These are phyloP conservation scores for Taiwanofungus camphoratus DNA, from an alignment of 1,284 basidiomycete genomes.

Conservation along the genomic window DNA sequence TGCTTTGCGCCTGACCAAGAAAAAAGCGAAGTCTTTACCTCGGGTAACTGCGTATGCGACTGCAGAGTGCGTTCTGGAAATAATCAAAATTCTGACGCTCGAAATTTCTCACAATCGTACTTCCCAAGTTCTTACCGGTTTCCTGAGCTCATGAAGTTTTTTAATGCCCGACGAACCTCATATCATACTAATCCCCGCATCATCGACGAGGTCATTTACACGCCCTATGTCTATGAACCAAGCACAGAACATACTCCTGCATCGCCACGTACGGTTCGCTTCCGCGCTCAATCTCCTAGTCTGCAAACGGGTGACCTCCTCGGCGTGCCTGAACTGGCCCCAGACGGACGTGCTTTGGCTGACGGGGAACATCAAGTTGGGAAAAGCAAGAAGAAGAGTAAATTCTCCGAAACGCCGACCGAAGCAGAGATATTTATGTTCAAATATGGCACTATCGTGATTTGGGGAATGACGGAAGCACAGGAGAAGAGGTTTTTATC, in stretches of 20 bases:
- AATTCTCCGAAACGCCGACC: constrained; percentile 58
- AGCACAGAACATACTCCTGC: constrained; percentile 23
- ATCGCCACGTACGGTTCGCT: constrained; percentile 24
- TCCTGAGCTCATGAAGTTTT: constrained; percentile 82
- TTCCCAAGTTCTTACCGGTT: constrained; percentile 73
- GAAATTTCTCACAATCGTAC: not conserved
- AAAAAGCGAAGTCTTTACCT: constrained; percentile 91
- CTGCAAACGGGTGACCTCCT: constrained; percentile 58
- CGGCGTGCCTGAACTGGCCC: constrained; percentile 61
- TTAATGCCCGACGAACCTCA: constrained; percentile 72
- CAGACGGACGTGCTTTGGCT: constrained; percentile 15
- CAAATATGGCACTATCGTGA: constrained; percentile 89
- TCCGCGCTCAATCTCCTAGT: constrained; percentile 22
- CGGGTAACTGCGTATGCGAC: constrained; percentile 95
- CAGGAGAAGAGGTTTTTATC: constrained; percentile 88
- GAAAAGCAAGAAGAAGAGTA: constrained; percentile 45
- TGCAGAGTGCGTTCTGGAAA: constrained; percentile 63
- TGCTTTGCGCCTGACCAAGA: constrained; percentile 86
- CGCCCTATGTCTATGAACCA: constrained; percentile 72
- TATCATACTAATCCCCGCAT: constrained; percentile 82
- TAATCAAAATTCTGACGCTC: not conserved
- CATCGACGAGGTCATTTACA: constrained; percentile 81
- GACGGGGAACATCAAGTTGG: constrained; percentile 26
- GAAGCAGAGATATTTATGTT: constrained; percentile 92
- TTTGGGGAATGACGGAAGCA: constrained; percentile 94